Percentiles rank a stretch among this genome's conserved stretches.
Evolutionary conservation across 495 filamentous ascomycete genomes (phyloP).

Genomic region (Penicillium ochrochloron): DNA sequence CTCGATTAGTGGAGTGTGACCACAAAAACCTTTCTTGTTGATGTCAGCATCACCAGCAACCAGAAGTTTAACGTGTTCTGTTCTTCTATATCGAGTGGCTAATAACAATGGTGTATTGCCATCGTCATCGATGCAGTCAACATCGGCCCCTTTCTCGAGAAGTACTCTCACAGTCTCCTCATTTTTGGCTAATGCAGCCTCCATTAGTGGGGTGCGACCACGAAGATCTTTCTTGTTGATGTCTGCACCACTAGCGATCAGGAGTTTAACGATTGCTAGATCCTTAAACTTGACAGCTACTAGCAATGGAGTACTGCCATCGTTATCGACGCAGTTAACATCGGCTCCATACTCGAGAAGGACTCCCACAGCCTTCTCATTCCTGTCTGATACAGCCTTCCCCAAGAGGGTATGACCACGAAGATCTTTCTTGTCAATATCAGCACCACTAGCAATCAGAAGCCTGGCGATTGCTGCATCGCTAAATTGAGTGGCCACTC

Average conservation of each 20-base stretch:
- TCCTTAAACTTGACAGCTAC: neutral
- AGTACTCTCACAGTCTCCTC: neutral
- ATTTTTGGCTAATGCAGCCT: too few species aligned
- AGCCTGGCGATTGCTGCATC: neutral
- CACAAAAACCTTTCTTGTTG: too few species aligned
- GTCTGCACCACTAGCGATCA: neutral
- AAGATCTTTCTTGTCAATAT: neutral
- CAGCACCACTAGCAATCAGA: neutral
- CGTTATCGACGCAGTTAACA: neutral
- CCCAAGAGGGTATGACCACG: too few species aligned
- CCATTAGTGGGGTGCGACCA: too few species aligned
- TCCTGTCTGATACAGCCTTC: too few species aligned
- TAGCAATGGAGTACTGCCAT: neutral
- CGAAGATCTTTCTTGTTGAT: too few species aligned
- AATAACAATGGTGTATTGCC: too few species aligned
- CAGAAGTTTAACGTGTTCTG: too few species aligned
- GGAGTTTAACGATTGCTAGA: neutral
- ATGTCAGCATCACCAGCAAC: neutral
- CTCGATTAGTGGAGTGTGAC: too few species aligned
- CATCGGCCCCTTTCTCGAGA: too few species aligned
- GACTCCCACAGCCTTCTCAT: neutral
- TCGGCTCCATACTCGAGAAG: neutral
- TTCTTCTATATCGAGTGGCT: neutral
- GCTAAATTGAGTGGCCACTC: too few species aligned
- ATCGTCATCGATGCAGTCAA: too few species aligned